Evolutionary conservation across 2,329 filamentous ascomycete genomes (phyloP).

Genomic region (Fusarium fujikuroi): DNA sequence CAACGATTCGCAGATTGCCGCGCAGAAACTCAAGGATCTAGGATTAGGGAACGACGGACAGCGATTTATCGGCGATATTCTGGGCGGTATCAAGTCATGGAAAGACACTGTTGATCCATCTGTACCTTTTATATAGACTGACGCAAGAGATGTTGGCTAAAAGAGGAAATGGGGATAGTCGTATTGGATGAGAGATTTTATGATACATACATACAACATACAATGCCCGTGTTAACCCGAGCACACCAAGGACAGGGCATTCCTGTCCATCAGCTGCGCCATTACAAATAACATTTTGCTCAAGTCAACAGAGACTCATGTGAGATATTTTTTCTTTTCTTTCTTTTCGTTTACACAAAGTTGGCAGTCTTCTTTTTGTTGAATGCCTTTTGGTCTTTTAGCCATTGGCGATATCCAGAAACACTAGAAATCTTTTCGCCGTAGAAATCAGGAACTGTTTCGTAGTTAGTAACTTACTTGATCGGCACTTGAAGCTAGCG

Average conservation of each 20-base stretch:
- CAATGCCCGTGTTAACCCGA: constrained; percentile 38
- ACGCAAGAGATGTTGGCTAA: constrained; percentile 3
- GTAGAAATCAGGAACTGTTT: constrained; percentile 91
- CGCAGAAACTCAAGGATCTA: constrained; percentile 71
- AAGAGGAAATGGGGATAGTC: constrained; percentile 30
- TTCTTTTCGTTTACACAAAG: constrained; percentile 60
- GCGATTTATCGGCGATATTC: constrained; percentile 75
- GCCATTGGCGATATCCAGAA: constrained; percentile 89
- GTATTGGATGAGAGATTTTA: constrained; percentile 43
- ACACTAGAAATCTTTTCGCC: constrained; percentile 98
- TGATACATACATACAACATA: constrained; percentile 46
- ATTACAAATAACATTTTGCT: constrained; percentile 36
- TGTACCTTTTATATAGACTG: constrained; percentile 61
- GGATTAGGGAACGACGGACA: constrained; percentile 62
- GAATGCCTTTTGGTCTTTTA: constrained; percentile 97
- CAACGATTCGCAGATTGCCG: constrained; percentile 80
- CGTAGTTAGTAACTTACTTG: constrained; percentile 29
- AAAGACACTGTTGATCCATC: constrained; percentile 71
- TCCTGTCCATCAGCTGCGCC: constrained; percentile 36
- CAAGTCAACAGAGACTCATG: constrained; percentile 10
- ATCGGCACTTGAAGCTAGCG: not conserved
- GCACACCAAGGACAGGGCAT: constrained; percentile 27
- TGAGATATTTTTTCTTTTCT: not conserved
- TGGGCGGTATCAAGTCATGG: constrained; percentile 79
- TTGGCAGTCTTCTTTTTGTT: constrained; percentile 89